These are phyloP conservation scores for Choiromyces venosus DNA, from an alignment of 495 filamentous ascomycete genomes.

Conservation along the genomic window DNA sequence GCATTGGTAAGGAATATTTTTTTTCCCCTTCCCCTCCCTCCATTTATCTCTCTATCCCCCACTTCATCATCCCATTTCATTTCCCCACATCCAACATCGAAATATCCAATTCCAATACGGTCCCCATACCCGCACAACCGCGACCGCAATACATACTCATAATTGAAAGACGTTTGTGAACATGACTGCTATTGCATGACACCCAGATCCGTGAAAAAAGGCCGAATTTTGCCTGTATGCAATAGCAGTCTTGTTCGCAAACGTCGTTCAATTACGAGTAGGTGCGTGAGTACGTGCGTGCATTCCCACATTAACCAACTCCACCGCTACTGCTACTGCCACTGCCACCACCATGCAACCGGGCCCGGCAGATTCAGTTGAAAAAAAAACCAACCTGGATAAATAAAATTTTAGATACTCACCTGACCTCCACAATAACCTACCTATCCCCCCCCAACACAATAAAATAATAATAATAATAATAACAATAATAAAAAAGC, in stretches of 20 bases:
- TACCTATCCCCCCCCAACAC: not conserved
- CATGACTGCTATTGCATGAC: too few relatives aligned
- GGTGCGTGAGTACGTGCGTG: not conserved
- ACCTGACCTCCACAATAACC: not conserved
- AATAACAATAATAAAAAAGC: not conserved
- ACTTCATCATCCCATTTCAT: constrained; percentile 25
- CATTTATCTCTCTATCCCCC: constrained; percentile 27
- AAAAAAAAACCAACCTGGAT: constrained; percentile 14
- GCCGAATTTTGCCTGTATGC: too few relatives aligned
- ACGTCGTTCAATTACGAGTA: too few relatives aligned
- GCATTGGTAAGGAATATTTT: constrained; percentile 63
- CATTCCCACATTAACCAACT: not conserved
- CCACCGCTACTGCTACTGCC: too few relatives aligned
- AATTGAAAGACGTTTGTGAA: too few relatives aligned
- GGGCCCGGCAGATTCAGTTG: constrained; percentile 18
- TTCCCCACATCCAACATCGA: not conserved
- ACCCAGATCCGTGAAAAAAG: too few relatives aligned
- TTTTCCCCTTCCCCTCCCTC: not conserved
- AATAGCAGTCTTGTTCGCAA: too few relatives aligned
- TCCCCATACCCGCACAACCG: not conserved
- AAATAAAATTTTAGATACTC: not conserved
- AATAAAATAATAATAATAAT: too few relatives aligned
- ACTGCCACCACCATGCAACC: not conserved
- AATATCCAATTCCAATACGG: too few relatives aligned
- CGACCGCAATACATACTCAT: too few relatives aligned